Conservation (phyloP, 352 stramenopile species). For the Heterotrichella gracilis region DNA sequence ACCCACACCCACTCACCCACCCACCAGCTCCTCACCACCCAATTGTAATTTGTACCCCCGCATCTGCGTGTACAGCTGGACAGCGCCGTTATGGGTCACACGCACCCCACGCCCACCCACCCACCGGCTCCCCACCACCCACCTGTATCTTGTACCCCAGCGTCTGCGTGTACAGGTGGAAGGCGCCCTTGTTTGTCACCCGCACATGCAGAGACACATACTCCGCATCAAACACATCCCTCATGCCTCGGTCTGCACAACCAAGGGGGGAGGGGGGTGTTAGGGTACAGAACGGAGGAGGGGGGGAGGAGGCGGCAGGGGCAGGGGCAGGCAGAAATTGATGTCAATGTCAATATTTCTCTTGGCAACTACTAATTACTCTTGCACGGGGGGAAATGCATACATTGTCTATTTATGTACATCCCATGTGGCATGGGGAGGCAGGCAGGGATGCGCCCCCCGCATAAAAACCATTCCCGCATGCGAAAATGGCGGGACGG, state of each 20-base stretch:
- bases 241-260: slow-evolving; percentile 56
- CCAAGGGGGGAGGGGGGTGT: slow-evolving; percentile 23
- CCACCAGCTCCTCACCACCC: neutral
- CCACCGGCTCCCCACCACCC: neutral
- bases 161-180: slow-evolving; percentile 87
- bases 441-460: no score
- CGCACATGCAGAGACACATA: slow-evolving; percentile 96
- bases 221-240: slow-evolving; percentile 73
- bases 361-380: no score
- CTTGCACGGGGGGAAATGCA: no score
- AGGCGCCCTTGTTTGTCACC: slow-evolving; percentile 77
- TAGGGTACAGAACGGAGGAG: neutral
- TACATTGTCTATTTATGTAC: no score
- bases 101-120: slow-evolving; percentile 33
- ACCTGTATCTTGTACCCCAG: slow-evolving; percentile 61
- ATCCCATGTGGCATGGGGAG: no score
- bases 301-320: neutral
- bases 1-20: slow-evolving; percentile 2
- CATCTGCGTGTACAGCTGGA: slow-evolving; percentile 87
- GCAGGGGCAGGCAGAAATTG: neutral
- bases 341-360: no score
- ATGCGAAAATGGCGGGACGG: no score
- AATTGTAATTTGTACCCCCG: slow-evolving; percentile 60
- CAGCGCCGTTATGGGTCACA: slow-evolving; percentile 76
- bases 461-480: no score